Evolutionary conservation across 495 filamentous ascomycete genomes (phyloP), one percentile per base, ranked within the genome.

Genomic region (Daldinia vernicosa): DNA sequence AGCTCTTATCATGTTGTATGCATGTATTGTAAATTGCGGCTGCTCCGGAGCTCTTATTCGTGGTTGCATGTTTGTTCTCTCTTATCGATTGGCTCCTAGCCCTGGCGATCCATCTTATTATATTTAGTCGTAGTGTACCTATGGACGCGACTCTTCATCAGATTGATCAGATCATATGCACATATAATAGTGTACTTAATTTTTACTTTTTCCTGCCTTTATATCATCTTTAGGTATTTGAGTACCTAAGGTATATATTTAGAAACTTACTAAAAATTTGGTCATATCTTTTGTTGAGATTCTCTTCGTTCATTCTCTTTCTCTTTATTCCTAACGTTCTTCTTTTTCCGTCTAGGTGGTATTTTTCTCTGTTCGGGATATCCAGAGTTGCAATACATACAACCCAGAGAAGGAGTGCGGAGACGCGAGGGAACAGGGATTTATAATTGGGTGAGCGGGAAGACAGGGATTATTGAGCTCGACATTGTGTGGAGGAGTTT

Each of bases 21-120:
- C 63, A 72, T 35, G 63, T 71, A 66, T 56, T 67, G 69, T 64
- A 64, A 71, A 72, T 72, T 72, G 70, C 70, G 70, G 70, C 70
- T 72, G 70, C 45, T 43, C 60, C 70, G 70, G 70, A 72, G 47
- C 43, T 47, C 43, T 47, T 3, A 33, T 72, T 67, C 60, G 58
- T 64, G 35, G 54, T 27, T 15, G 54, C 50, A 26, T 53, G 50
- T 24, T 30, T 15, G 4, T 28, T 53, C 40, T 30, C 5, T 53
- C 15, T 30, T 72, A 72, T 72, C 70, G 64, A 68, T 68, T 69
- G 59, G 39, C 17, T 55, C 22, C 22, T 15, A 27, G 24, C 24
- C 50, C 50, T 27, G 50, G 26, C 14, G 27, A 35, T 56, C 30
- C 30, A 56, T 26, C 53, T 66, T 40, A 14, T 57, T 51, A 37